Evolutionary conservation across 2,329 filamentous ascomycete species (phyloP).

Genomic region (Didymella exigua): DNA sequence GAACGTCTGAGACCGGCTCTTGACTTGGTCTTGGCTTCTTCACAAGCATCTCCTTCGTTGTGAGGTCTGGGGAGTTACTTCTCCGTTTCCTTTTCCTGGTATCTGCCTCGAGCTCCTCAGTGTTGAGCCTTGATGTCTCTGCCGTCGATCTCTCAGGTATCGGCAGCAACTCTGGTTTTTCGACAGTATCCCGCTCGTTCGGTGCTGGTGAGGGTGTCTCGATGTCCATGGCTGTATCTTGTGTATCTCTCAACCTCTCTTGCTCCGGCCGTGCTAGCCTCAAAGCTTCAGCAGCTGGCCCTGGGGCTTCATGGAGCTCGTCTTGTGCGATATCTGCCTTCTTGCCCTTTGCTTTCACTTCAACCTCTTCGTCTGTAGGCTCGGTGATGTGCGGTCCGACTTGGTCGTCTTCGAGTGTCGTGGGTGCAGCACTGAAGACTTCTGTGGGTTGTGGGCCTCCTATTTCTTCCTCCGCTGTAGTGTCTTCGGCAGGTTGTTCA

Average conservation of each 20-base stretch:
- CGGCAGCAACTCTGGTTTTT: slow-evolving; percentile 36
- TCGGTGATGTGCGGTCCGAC: slow-evolving; percentile 28
- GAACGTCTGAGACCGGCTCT: slow-evolving; percentile 36
- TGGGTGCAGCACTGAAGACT: slow-evolving; percentile 23
- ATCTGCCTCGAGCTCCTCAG: slow-evolving; percentile 48
- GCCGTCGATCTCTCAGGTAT: slow-evolving; percentile 36
- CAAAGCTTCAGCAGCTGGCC: slow-evolving; percentile 32
- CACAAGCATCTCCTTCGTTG: slow-evolving; percentile 44
- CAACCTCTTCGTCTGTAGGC: slow-evolving; percentile 21
- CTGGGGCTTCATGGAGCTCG: slow-evolving; percentile 28
- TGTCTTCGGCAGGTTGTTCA: slow-evolving; percentile 23
- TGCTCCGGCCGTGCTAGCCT: slow-evolving; percentile 17
- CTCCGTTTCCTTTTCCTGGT: slow-evolving; percentile 50
- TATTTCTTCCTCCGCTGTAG: slow-evolving; percentile 23
- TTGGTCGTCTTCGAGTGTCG: slow-evolving; percentile 23
- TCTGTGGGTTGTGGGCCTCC: slow-evolving; percentile 23
- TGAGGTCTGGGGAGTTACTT: slow-evolving; percentile 47
- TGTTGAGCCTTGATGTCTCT: slow-evolving; percentile 43
- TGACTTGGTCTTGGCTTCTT: slow-evolving; percentile 53
- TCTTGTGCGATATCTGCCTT: slow-evolving; percentile 4
- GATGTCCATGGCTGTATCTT: slow-evolving; percentile 10
- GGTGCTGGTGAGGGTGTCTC: slow-evolving; percentile 28
- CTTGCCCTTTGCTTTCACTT: slow-evolving; percentile 6
- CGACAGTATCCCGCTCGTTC: slow-evolving; percentile 41
- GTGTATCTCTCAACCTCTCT: slow-evolving; percentile 1